Conservation (phyloP, 2,329 filamentous ascomycete species). For the Trichoderma sp. region DNA sequence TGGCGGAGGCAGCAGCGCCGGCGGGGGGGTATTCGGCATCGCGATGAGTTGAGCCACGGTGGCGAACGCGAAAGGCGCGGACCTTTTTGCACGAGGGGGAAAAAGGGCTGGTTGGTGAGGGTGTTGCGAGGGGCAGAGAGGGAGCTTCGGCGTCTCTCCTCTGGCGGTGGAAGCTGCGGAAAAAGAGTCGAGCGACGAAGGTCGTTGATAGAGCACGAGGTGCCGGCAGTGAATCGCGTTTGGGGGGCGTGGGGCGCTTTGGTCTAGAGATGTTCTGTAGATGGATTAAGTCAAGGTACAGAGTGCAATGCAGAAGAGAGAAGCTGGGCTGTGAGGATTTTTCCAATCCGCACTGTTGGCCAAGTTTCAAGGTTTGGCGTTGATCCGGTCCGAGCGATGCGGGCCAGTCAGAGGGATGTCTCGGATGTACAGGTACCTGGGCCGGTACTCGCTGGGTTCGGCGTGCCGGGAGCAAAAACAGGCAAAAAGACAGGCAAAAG, state of each 20-base stretch:
- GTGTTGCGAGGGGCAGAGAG: constrained; percentile 10
- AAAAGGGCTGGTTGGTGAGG: constrained; percentile 11
- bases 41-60: constrained; percentile 35
- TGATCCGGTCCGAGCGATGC: constrained; percentile 36
- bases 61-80: constrained; percentile 30
- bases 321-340: constrained; percentile 40
- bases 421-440: background rate
- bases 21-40: constrained; percentile 48
- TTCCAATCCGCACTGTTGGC: constrained; percentile 44
- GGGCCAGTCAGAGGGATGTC: constrained; percentile 31
- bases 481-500: background rate
- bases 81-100: constrained; percentile 28
- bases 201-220: constrained; percentile 10
- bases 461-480: background rate
- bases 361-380: constrained; percentile 39
- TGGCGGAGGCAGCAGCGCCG: constrained; percentile 52
- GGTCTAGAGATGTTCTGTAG: constrained; percentile 7
- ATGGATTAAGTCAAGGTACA: background rate
- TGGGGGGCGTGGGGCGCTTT: constrained; percentile 1
- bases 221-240: constrained; percentile 5
- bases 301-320: constrained; percentile 1
- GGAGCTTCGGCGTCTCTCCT: background rate
- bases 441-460: background rate
- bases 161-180: background rate
- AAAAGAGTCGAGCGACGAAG: background rate